These are phyloP conservation scores for Polysphondylium violaceum DNA, from an alignment of 78 protist species.

Conservation along the genomic window DNA sequence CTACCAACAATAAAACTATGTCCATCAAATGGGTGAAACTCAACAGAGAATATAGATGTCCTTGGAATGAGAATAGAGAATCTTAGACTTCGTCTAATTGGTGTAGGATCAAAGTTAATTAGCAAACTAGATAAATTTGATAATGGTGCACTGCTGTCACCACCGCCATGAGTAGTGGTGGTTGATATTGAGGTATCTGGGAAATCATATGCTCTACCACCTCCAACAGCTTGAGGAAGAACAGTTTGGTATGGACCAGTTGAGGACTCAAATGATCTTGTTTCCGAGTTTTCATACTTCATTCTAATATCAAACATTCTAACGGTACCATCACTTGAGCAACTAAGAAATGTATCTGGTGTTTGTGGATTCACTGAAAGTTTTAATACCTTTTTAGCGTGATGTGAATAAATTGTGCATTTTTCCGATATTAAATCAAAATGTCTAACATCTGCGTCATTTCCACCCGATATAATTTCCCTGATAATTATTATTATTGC, in stretches of 20 bases:
- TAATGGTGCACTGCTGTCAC: background rate
- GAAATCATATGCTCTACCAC: slow-evolving; percentile 12
- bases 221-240: slow-evolving; percentile 35
- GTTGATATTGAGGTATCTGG: slow-evolving; percentile 17
- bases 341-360: slow-evolving; percentile 35
- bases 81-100: slow-evolving; percentile 31
- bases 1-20: slow-evolving; percentile 40
- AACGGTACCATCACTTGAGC: slow-evolving; percentile 79
- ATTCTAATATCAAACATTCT: slow-evolving; percentile 65
- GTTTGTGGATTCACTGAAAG: slow-evolving; percentile 36
- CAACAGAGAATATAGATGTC: slow-evolving; percentile 66
- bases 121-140: slow-evolving; percentile 12
- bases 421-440: slow-evolving; percentile 17
- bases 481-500: background rate
- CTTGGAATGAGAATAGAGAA: background rate
- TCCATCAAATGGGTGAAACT: slow-evolving; percentile 79
- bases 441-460: slow-evolving; percentile 80
- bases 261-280: background rate
- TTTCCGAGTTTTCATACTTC: slow-evolving; percentile 28
- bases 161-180: background rate
- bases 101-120: slow-evolving; percentile 27
- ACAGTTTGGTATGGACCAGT: background rate
- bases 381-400: slow-evolving; percentile 58
- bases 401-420: slow-evolving; percentile 75
- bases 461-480: slow-evolving; percentile 74